A percentile compares a stretch with the other conserved stretches of the same genome.
Conservation (phyloP, 208 protist genomes). For the Leishmania guyanensis region DNA sequence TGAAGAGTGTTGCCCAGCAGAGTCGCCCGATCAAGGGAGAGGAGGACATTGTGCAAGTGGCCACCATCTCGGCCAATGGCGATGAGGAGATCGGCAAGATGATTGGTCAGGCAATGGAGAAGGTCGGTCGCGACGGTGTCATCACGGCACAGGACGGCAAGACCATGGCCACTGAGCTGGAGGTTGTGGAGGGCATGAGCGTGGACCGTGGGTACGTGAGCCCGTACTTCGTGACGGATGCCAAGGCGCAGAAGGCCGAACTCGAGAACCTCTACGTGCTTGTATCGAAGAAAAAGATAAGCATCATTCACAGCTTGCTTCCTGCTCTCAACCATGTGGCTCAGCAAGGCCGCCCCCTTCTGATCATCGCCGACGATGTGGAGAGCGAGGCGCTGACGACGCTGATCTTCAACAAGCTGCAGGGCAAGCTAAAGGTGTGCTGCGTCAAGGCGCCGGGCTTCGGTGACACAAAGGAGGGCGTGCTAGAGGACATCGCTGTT, state of each 20-base stretch:
- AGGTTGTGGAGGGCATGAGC: conserved; percentile 98
- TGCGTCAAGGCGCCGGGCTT: conserved; percentile 99
- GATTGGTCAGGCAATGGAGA: conserved; percentile 98
- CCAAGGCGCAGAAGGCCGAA: conserved; percentile 96
- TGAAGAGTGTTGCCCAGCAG: conserved; percentile 18
- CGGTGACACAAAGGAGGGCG: conserved; percentile 98
- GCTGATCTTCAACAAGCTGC: conserved; percentile 88
- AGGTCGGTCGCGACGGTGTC: conserved; percentile 98
- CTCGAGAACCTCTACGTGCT: conserved; percentile 94
- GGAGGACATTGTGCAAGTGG: too few relatives aligned
- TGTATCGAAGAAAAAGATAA: conserved; percentile 97
- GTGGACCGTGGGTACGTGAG: conserved; percentile 98
- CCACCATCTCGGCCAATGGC: conserved; percentile 99
- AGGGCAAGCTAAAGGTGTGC: conserved; percentile 86
- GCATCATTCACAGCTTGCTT: conserved; percentile 85
- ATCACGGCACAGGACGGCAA: conserved; percentile 99
- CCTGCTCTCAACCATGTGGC: conserved; percentile 86
- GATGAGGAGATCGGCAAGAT: conserved; percentile 98
- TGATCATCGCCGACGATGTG: conserved; percentile 99
- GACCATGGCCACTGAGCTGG: conserved; percentile 97
- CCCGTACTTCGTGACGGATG: conserved; percentile 99
- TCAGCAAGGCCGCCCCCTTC: conserved; percentile 86
- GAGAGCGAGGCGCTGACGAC: conserved; percentile 97
- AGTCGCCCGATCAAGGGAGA: conserved; percentile 87
- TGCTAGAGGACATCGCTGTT: conserved; percentile 98